Evolutionary conservation across 2,329 filamentous ascomycete genomes (phyloP).

Genomic region (Calonectria pauciramosa): DNA sequence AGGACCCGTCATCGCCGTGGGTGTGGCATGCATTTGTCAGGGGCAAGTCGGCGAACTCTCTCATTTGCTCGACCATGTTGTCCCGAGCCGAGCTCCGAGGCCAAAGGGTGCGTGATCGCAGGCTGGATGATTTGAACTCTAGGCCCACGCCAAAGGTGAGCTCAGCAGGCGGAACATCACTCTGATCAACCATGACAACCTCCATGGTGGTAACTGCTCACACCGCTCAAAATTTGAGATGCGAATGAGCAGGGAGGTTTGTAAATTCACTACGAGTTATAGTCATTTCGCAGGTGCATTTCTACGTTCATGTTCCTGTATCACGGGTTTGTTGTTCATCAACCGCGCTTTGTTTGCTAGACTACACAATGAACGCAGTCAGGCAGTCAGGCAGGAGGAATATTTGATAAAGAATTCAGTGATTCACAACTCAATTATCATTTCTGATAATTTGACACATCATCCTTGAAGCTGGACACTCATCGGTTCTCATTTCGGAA

Average conservation of each 20-base stretch:
- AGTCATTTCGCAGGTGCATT: background rate
- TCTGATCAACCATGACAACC: background rate
- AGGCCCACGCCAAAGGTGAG: conserved; percentile 43
- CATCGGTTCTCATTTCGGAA: background rate
- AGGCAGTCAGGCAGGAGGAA: too few relatives aligned
- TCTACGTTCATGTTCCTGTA: background rate
- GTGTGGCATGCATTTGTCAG: conserved; percentile 13
- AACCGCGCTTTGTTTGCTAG: background rate
- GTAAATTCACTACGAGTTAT: background rate
- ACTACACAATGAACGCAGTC: background rate
- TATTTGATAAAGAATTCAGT: too few relatives aligned
- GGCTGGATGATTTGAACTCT: conserved; percentile 36
- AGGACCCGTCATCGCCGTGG: background rate
- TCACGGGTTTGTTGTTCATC: background rate
- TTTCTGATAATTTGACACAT: background rate
- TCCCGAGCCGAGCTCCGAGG: background rate
- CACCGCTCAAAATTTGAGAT: background rate
- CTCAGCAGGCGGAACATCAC: background rate
- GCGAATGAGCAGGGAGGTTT: background rate
- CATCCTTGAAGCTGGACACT: background rate
- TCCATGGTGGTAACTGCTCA: background rate
- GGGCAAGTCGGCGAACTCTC: background rate
- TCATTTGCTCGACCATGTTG: background rate
- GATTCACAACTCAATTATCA: too few relatives aligned
- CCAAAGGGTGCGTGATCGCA: background rate